These are phyloP conservation scores for Eucalyptus urophylla DNA, from an alignment of 345 rosid species.

Conservation along the genomic window DNA sequence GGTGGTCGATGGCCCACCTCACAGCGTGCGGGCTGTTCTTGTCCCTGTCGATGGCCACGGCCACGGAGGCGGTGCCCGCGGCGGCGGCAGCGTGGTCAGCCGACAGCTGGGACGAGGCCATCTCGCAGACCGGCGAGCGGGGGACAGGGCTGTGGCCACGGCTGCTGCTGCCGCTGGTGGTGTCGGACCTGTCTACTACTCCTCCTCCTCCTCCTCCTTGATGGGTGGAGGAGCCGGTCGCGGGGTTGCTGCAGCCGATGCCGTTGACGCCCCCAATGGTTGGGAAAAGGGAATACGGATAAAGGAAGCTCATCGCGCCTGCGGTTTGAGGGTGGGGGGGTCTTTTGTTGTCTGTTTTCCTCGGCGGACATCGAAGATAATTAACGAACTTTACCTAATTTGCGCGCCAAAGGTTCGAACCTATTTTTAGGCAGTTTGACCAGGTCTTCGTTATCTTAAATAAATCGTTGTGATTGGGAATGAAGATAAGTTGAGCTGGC, in stretches of 20 bases:
- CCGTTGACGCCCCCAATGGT: background rate
- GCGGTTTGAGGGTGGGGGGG: background rate
- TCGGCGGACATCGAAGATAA: too few relatives aligned
- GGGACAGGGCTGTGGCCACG: background rate
- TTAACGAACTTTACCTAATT: background rate
- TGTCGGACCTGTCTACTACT: background rate
- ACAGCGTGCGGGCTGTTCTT: slow-evolving; percentile 76
- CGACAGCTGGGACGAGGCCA: background rate
- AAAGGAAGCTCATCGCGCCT: background rate
- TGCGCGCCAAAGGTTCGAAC: background rate
- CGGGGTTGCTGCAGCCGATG: background rate
- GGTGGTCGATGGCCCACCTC: slow-evolving; percentile 86
- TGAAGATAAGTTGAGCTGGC: background rate
- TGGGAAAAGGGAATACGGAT: background rate
- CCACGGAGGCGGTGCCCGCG: background rate
- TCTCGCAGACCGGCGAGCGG: background rate
- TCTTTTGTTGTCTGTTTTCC: background rate
- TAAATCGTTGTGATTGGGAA: background rate
- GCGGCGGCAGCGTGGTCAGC: background rate
- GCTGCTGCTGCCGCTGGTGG: background rate
- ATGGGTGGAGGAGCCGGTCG: background rate
- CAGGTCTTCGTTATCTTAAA: background rate
- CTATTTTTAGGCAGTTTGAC: background rate
- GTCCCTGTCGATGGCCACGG: slow-evolving; percentile 69
- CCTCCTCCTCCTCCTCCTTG: too few relatives aligned